phyloP scores from a whole-genome alignment of 208 protist species.

The Wallacemonas rigidus region DNA sequence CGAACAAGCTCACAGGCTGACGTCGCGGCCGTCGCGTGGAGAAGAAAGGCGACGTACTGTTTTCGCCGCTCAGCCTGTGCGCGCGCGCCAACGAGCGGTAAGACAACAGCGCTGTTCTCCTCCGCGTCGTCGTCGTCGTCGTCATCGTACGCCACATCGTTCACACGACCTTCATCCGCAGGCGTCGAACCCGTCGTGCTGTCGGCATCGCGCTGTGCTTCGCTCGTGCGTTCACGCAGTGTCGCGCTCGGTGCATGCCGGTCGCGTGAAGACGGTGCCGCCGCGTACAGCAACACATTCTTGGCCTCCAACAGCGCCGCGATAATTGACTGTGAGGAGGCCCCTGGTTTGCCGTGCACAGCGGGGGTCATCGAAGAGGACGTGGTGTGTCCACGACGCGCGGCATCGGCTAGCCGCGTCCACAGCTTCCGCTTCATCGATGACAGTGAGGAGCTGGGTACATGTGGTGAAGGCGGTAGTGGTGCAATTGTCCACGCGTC shows the following conservation, averaged over 20 bases:
- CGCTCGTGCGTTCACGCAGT: too few species aligned
- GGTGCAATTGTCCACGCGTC: not conserved
- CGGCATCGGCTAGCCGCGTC: not conserved
- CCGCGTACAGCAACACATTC: slow-evolving; percentile 1
- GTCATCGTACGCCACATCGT: not conserved
- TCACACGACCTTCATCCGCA: too few species aligned
- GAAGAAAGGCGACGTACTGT: slow-evolving; percentile 3
- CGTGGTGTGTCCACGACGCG: not conserved
- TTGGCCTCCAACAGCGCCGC: slow-evolving; percentile 7
- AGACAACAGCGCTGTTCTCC: not conserved
- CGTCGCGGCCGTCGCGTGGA: slow-evolving; percentile 3
- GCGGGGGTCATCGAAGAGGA: not conserved
- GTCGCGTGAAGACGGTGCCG: not conserved
- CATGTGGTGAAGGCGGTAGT: too few species aligned
- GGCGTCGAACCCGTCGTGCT: too few species aligned
- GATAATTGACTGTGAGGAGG: not conserved
- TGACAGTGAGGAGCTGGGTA: not conserved
- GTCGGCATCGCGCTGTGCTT: too few species aligned
- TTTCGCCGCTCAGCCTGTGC: not conserved
- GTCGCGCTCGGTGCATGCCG: too few species aligned
- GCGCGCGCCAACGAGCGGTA: not conserved
- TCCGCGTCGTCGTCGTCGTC: slow-evolving; percentile 2
- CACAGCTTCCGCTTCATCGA: not conserved
- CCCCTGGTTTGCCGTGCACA: too few species aligned
- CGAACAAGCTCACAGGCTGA: not conserved